Percentiles rank a stretch among this genome's conserved stretches.
These are phyloP conservation scores for Naumovozyma castellii DNA, from an alignment of 805 yeast genomes.

Conservation along the genomic window DNA sequence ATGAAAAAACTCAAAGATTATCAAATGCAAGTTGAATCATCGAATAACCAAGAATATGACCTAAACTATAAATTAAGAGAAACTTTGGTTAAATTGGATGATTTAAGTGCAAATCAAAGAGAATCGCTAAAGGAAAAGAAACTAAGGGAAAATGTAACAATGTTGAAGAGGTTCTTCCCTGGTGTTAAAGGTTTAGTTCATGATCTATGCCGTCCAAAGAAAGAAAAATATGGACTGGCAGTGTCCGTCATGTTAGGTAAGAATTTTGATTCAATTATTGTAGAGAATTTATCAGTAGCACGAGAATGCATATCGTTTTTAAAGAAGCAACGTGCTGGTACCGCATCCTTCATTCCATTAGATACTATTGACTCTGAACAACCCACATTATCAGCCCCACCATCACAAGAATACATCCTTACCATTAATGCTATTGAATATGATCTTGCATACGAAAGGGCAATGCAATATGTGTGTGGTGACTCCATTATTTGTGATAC, in stretches of 20 bases:
- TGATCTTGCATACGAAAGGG: slow-evolving; percentile 60
- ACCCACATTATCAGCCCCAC: slow-evolving; percentile 33
- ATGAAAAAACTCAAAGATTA: slow-evolving; percentile 31
- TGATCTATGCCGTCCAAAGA: slow-evolving; percentile 71
- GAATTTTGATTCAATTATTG: slow-evolving; percentile 74
- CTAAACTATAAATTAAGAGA: slow-evolving; percentile 57
- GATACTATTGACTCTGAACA: slow-evolving; percentile 64
- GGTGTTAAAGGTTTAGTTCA: slow-evolving; percentile 76
- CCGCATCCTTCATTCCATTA: slow-evolving; percentile 80
- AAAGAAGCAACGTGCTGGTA: slow-evolving; percentile 78
- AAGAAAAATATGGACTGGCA: slow-evolving; percentile 63
- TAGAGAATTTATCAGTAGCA: slow-evolving; percentile 61
- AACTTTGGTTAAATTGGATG: slow-evolving; percentile 53
- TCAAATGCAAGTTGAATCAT: slow-evolving; percentile 33
- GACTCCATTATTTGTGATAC: slow-evolving; percentile 70
- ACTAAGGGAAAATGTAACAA: slow-evolving; percentile 61
- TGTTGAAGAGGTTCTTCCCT: slow-evolving; percentile 65
- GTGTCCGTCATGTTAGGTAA: slow-evolving; percentile 70
- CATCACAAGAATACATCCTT: slow-evolving; percentile 31
- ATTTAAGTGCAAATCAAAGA: slow-evolving; percentile 63
- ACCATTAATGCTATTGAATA: slow-evolving; percentile 63
- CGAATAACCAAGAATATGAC: slow-evolving; percentile 43
- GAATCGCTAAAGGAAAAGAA: slow-evolving; percentile 63
- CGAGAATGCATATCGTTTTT: slow-evolving; percentile 68
- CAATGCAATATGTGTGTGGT: slow-evolving; percentile 72